These are phyloP conservation scores for Nannochloropsis oceanica DNA, from an alignment of 108 stramenopile species.

Conservation along the genomic window DNA sequence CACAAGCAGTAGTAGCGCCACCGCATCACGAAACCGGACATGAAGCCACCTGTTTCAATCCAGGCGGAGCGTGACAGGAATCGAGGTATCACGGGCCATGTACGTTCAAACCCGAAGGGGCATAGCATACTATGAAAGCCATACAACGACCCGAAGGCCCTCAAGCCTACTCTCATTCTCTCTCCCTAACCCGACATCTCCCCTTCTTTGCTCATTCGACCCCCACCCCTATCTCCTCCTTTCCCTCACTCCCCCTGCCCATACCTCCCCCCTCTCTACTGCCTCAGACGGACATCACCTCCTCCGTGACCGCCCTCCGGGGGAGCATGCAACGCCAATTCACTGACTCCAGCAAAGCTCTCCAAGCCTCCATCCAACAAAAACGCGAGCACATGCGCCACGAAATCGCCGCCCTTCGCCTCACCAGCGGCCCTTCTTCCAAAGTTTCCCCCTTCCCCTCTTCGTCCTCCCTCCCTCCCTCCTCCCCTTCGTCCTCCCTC, in stretches of 20 bases:
- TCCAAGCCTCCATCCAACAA: not conserved
- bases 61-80: too few relatives aligned
- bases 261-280: not conserved
- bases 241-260: not conserved
- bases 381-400: not conserved
- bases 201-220: not conserved
- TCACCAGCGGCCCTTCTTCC: not conserved
- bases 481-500: not conserved
- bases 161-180: too few relatives aligned
- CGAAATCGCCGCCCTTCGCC: not conserved
- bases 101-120: too few relatives aligned
- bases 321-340: not conserved
- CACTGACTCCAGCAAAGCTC: not conserved
- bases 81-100: too few relatives aligned
- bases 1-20: too few relatives aligned
- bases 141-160: too few relatives aligned
- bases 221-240: not conserved
- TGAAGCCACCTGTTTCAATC: too few relatives aligned
- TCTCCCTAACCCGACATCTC: not conserved
- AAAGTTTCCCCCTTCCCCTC: not conserved
- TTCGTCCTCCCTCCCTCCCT: not conserved
- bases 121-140: too few relatives aligned
- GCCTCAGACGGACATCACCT: not conserved
- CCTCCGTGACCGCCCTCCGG: not conserved
- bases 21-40: too few relatives aligned